Evolutionary conservation across 2,329 filamentous ascomycete species (phyloP).

Genomic region (Cladosporium austrohemisphaericum): DNA sequence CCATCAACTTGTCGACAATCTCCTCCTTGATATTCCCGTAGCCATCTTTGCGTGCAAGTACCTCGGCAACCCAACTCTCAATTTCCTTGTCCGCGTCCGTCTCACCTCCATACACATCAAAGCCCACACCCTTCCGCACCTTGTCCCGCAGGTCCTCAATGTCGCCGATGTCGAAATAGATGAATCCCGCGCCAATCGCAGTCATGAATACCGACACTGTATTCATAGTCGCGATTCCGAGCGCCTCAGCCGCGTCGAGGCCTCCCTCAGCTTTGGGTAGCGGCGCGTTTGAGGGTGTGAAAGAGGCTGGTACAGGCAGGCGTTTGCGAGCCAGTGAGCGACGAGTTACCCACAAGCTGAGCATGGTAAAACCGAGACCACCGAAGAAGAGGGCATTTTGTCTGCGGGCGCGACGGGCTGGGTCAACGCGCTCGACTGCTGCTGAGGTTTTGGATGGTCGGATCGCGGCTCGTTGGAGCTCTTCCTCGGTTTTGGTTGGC

Average conservation of each 20-base stretch:
- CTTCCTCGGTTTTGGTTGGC: not conserved
- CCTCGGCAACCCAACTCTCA: constrained; percentile 50
- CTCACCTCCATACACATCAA: constrained; percentile 55
- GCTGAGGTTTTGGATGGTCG: constrained; percentile 15
- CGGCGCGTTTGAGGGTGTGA: constrained; percentile 57
- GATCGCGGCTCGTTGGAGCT: constrained; percentile 3
- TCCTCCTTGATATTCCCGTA: constrained; percentile 36
- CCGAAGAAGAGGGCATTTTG: constrained; percentile 59
- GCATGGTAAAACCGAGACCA: constrained; percentile 70
- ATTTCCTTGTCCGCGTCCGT: constrained; percentile 51
- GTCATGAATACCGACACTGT: constrained; percentile 73
- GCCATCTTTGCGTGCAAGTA: constrained; percentile 48
- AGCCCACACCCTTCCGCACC: constrained; percentile 53
- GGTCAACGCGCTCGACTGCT: constrained; percentile 23
- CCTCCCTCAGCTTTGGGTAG: constrained; percentile 50
- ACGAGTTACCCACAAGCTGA: constrained; percentile 63
- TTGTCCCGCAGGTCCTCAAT: constrained; percentile 55
- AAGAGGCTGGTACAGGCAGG: constrained; percentile 66
- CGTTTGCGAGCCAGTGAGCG: constrained; percentile 64
- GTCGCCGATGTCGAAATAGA: constrained; percentile 67
- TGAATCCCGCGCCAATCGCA: constrained; percentile 67
- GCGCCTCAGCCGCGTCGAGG: constrained; percentile 73
- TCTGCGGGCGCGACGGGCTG: constrained; percentile 27
- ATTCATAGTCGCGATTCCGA: constrained; percentile 84
- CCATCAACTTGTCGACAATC: constrained; percentile 23